Percentiles rank a stretch among this genome's conserved stretches.
Evolutionary conservation across 2,329 filamentous ascomycete genomes (phyloP).

Genomic region (Aspergillus intermedius): DNA sequence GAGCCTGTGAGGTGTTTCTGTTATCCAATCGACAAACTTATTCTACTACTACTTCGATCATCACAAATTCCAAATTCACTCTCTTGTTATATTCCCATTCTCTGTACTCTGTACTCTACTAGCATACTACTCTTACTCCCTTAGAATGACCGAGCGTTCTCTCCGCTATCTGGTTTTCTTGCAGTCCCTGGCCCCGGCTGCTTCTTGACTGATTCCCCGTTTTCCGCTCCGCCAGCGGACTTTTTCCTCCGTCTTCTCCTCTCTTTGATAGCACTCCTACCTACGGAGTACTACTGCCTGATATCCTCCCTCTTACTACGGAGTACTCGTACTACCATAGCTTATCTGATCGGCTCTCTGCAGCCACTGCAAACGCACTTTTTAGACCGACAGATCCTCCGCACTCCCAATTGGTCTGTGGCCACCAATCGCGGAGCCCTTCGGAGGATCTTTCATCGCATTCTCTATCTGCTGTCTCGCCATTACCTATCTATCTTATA

Average conservation of each 20-base stretch:
- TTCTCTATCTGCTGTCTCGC: slow-evolving; percentile 5
- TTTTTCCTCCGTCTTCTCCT: background rate
- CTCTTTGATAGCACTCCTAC: background rate
- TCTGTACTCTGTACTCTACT: background rate
- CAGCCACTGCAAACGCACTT: too few species aligned
- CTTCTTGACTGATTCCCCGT: background rate
- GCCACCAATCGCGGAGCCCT: slow-evolving; percentile 1
- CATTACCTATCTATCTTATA: slow-evolving; percentile 11
- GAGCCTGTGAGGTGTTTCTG: slow-evolving; percentile 7
- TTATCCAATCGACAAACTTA: slow-evolving; percentile 5
- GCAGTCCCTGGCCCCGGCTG: slow-evolving; percentile 17
- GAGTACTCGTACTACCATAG: background rate
- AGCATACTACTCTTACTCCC: background rate
- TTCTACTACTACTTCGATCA: background rate
- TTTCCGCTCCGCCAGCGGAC: background rate
- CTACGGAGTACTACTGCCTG: background rate
- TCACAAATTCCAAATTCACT: too few species aligned
- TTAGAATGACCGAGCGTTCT: slow-evolving; percentile 25
- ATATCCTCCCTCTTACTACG: background rate
- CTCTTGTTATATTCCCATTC: too few species aligned
- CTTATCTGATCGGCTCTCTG: too few species aligned
- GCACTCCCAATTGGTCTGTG: background rate
- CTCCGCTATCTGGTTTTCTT: slow-evolving; percentile 23
- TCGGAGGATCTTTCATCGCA: slow-evolving; percentile 2
- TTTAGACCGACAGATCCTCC: background rate